Evolutionary conservation across 371 early-diverging fungal species (phyloP).

Genomic region (Syncephalastrum racemosum): DNA sequence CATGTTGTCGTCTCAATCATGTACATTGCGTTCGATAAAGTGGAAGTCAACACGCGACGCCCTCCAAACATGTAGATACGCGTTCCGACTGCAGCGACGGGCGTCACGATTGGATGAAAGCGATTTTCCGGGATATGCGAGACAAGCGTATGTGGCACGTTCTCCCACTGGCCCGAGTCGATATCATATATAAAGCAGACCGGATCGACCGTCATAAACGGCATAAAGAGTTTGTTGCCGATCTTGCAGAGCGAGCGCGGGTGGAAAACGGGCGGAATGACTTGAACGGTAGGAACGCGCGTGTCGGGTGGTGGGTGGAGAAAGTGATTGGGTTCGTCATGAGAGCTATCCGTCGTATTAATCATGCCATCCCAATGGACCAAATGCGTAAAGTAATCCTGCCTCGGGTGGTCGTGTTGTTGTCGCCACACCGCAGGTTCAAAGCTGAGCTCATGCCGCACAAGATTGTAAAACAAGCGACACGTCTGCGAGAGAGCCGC

Average conservation of each 20-base stretch:
- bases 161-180: constrained; percentile 13
- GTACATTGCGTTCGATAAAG: constrained; percentile 18
- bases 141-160: background rate
- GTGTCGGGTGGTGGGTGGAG: background rate
- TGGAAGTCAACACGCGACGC: constrained; percentile 11
- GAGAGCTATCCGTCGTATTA: background rate
- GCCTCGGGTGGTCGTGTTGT: constrained; percentile 1
- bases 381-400: background rate
- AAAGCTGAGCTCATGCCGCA: constrained; percentile 14
- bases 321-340: background rate
- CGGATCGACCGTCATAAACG: constrained; percentile 27
- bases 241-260: constrained; percentile 16
- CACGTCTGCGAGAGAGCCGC: constrained; percentile 16
- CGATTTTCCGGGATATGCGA: constrained; percentile 2
- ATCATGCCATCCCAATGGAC: background rate
- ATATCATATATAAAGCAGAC: constrained; percentile 25
- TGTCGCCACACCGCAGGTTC: constrained; percentile 9
- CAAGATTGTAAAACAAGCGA: constrained; percentile 11
- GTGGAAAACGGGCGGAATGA: constrained; percentile 17
- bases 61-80: constrained; percentile 27
- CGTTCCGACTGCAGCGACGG: constrained; percentile 17
- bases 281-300: background rate
- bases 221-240: constrained; percentile 19
- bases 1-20: constrained; percentile 15
- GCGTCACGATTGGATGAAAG: constrained; percentile 18